Percentiles rank a stretch among this genome's conserved stretches.
Evolutionary conservation across 2,329 filamentous ascomycete genomes (phyloP).

Genomic region (Lecanicillium sp.): DNA sequence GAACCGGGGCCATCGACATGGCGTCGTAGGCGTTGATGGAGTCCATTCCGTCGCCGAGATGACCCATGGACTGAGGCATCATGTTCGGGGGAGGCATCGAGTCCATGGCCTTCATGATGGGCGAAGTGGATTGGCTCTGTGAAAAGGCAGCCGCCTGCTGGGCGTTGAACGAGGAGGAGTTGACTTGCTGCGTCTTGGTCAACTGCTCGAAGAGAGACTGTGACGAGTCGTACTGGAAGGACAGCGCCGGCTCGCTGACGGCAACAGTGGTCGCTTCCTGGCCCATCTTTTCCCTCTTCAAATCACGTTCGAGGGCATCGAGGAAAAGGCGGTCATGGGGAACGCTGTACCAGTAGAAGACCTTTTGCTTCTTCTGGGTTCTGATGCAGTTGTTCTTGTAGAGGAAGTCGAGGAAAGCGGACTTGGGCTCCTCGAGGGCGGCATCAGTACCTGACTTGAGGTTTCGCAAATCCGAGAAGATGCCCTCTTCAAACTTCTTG

Average conservation of each 20-base stretch:
- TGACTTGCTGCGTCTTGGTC: constrained; percentile 98
- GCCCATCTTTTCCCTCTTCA: constrained; percentile 99
- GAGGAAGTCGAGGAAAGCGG: constrained; percentile 93
- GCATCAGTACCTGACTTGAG: constrained; percentile 97
- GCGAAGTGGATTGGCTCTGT: constrained; percentile 77
- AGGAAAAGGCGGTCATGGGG: constrained; percentile 96
- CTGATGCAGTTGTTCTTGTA: constrained; percentile 99
- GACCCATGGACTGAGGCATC: constrained; percentile 54
- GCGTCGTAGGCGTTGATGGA: constrained; percentile 62
- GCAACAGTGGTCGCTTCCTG: constrained; percentile 96
- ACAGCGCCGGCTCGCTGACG: constrained; percentile 92
- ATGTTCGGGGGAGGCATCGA: constrained; percentile 89
- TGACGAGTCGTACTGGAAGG: constrained; percentile 98
- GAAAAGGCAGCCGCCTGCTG: constrained; percentile 60
- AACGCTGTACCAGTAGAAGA: constrained; percentile 99
- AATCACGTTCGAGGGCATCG: constrained; percentile 90
- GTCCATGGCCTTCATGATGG: constrained; percentile 83
- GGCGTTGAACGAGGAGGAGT: constrained; percentile 90
- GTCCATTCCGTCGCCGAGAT: constrained; percentile 59
- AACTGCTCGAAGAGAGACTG: constrained; percentile 99
- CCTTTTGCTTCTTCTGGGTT: constrained; percentile 99
- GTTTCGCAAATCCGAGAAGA: constrained; percentile 97
- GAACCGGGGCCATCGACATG: constrained; percentile 61
- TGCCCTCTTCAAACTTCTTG: constrained; percentile 99
- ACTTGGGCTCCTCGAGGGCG: constrained; percentile 97